Conservation (phyloP, 2,329 filamentous ascomycete species). For the Aspergillus sp. region DNA sequence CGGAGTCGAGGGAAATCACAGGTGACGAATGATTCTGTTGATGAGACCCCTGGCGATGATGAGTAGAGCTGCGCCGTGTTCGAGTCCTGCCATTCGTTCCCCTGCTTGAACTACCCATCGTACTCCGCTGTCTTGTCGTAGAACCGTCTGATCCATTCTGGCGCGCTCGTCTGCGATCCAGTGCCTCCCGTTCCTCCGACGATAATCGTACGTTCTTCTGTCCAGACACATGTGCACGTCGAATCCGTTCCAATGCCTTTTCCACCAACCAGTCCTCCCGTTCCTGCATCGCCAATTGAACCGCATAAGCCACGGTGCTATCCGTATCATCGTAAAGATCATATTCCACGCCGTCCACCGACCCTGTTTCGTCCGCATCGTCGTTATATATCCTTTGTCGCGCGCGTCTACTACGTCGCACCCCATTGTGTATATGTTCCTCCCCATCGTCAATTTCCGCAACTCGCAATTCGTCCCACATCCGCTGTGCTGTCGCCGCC, state of each 20-base stretch:
- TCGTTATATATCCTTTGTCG: conserved; percentile 36
- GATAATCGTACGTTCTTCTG: conserved; percentile 73
- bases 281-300: conserved; percentile 53
- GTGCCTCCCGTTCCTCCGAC: conserved; percentile 70
- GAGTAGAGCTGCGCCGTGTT: conserved; percentile 8
- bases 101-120: background rate
- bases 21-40: conserved; percentile 8
- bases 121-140: background rate
- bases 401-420: conserved; percentile 25
- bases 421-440: conserved; percentile 30
- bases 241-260: conserved; percentile 71
- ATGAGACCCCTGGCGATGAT: conserved; percentile 1
- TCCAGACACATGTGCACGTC: conserved; percentile 67
- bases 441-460: conserved; percentile 35
- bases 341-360: conserved; percentile 43
- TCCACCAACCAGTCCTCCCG: conserved; percentile 71
- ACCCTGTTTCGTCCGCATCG: conserved; percentile 42
- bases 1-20: conserved; percentile 6
- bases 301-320: conserved; percentile 38
- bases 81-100: conserved; percentile 11
- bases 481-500: conserved; percentile 43
- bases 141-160: conserved; percentile 28
- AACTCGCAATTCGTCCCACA: conserved; percentile 38
- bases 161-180: conserved; percentile 62
- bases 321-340: conserved; percentile 48